Percentiles rank a stretch among this genome's conserved stretches.
Evolutionary conservation across 2,329 filamentous ascomycete genomes (phyloP).

Genomic region (Ceratocystis cacaofunesta): DNA sequence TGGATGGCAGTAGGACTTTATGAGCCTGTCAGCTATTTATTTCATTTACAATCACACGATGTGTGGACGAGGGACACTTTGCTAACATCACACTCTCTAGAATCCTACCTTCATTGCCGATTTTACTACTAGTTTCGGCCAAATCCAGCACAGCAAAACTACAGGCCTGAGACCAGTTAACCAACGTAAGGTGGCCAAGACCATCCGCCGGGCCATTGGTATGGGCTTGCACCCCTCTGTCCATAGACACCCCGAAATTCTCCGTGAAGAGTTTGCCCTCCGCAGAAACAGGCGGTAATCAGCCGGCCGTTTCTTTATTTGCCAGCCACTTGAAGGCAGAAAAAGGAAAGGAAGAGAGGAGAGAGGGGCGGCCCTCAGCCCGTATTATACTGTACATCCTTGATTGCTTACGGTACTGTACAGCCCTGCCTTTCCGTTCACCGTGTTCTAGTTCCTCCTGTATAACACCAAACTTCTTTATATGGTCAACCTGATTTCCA

Average conservation of each 20-base stretch:
- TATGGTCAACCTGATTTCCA: conserved; percentile 6
- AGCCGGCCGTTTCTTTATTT: neutral
- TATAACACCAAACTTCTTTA: conserved; percentile 10
- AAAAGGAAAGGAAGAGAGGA: no score
- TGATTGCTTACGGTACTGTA: neutral
- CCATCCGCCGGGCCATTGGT: conserved; percentile 74
- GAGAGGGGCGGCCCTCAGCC: neutral
- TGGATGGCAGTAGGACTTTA: neutral
- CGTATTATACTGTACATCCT: neutral
- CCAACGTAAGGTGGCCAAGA: conserved; percentile 86
- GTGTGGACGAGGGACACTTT: neutral
- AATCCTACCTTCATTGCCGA: conserved; percentile 89
- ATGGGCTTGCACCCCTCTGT: conserved; percentile 85
- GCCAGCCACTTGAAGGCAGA: neutral
- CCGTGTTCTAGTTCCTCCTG: neutral
- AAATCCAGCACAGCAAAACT: conserved; percentile 60
- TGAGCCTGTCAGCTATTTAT: neutral
- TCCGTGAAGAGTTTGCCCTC: conserved; percentile 32
- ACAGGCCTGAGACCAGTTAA: conserved; percentile 79
- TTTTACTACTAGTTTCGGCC: conserved; percentile 69
- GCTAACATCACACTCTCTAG: conserved; percentile 30
- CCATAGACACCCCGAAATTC: conserved; percentile 72
- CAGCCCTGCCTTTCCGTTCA: neutral
- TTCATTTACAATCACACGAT: neutral
- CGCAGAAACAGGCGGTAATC: conserved; percentile 9